Evolutionary conservation across 805 yeast genomes (phyloP).

Genomic region (Candida maltosa): DNA sequence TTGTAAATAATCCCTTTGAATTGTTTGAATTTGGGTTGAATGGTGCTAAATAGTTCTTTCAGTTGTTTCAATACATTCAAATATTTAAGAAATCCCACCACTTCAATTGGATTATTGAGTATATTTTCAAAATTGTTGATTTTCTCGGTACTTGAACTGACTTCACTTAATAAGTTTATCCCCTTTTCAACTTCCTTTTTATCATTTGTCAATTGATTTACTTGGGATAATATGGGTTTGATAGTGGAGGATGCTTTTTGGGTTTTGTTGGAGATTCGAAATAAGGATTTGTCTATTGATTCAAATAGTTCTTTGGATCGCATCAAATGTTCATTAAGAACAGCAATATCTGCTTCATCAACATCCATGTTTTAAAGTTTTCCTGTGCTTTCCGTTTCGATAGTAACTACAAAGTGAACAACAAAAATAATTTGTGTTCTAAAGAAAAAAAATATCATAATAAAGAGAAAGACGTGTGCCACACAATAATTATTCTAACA

Average conservation of each 20-base stretch:
- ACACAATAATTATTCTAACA: too few species aligned
- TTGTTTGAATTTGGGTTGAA: conserved; percentile 41
- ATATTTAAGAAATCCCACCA: conserved; percentile 37
- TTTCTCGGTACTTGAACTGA: conserved; percentile 45
- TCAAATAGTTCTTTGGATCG: conserved; percentile 55
- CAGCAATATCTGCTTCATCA: conserved; percentile 82
- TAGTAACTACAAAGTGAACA: too few species aligned
- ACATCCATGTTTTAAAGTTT: conserved; percentile 46
- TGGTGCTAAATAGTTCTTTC: conserved; percentile 43
- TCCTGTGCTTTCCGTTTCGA: too few species aligned
- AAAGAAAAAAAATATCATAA: too few species aligned
- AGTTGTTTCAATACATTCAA: conserved; percentile 33
- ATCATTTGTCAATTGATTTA: conserved; percentile 51
- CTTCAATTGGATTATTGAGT: conserved; percentile 30
- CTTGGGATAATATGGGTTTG: conserved; percentile 67
- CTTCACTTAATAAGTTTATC: conserved; percentile 49
- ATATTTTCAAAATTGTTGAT: conserved; percentile 40
- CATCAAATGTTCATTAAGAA: conserved; percentile 68
- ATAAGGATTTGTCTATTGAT: conserved; percentile 54
- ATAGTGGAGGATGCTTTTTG: conserved; percentile 58
- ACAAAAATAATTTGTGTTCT: too few species aligned
- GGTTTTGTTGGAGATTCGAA: conserved; percentile 50
- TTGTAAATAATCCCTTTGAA: conserved; percentile 69
- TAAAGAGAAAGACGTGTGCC: too few species aligned
- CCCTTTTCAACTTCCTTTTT: conserved; percentile 58